Conservation (phyloP, 257 asterid genomes). For the Gentiana dahurica region DNA sequence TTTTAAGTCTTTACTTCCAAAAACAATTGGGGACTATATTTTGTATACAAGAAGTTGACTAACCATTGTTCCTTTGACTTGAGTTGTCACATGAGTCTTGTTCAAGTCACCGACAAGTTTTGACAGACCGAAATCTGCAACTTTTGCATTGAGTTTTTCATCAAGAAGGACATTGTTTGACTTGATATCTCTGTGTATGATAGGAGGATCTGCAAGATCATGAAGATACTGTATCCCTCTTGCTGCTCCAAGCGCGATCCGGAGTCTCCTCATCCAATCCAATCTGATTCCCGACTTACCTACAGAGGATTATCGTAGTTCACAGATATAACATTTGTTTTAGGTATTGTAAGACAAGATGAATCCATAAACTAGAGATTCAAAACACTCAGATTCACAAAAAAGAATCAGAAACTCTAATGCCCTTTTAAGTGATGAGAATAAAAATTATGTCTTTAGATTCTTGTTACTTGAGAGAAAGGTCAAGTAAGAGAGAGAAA, state of each 20-base stretch:
- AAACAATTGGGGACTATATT: neutral
- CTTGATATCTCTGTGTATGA: constrained; percentile 87
- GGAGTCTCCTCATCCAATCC: constrained; percentile 86
- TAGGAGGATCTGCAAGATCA: constrained; percentile 82
- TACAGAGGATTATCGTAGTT: constrained; percentile 11
- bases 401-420: no score
- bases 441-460: no score
- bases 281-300: constrained; percentile 70
- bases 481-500: constrained; percentile 8
- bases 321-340: neutral
- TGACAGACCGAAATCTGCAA: constrained; percentile 93
- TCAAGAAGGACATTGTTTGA: constrained; percentile 74
- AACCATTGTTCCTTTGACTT: constrained; percentile 98
- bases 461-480: no score
- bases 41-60: constrained; percentile 12
- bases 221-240: constrained; percentile 84
- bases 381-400: no score
- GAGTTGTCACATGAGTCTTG: constrained; percentile 70
- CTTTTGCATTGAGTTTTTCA: constrained; percentile 67
- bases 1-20: no score
- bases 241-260: constrained; percentile 77
- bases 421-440: no score
- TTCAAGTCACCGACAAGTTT: constrained; percentile 56
- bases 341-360: neutral
- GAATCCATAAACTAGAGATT: no score